Evolutionary conservation across 306 rosid genomes (phyloP).

Genomic region (Astragalus glycyphyllos): DNA sequence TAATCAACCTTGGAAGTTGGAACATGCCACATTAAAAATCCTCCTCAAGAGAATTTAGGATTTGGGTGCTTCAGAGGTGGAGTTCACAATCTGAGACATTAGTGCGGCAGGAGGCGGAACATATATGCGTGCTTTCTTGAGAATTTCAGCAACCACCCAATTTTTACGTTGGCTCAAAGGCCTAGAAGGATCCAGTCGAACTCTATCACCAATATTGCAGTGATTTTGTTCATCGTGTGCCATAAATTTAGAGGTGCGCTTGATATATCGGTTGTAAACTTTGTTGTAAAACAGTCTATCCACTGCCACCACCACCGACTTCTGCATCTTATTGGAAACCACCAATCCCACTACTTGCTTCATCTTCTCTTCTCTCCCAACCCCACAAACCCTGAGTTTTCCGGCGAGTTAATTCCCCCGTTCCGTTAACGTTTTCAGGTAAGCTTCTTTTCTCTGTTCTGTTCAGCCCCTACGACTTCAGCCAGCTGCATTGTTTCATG

Average conservation of each 20-base stretch:
- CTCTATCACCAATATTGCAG: constrained; percentile 85
- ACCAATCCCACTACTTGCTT: constrained; percentile 89
- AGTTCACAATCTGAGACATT: constrained; percentile 16
- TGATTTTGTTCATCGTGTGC: constrained; percentile 77
- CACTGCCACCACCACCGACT: constrained; percentile 93
- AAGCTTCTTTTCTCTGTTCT: too few species aligned
- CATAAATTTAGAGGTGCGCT: constrained; percentile 95
- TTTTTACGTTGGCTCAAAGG: constrained; percentile 85
- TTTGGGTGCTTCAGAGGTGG: constrained; percentile 41
- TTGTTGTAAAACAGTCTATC: constrained; percentile 78
- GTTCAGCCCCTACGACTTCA: too few species aligned
- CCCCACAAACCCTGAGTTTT: too few species aligned
- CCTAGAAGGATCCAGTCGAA: constrained; percentile 72
- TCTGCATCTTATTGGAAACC: constrained; percentile 97
- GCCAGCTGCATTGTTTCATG: too few species aligned
- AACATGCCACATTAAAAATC: constrained; percentile 27
- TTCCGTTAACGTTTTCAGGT: too few species aligned
- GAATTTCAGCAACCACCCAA: constrained; percentile 88
- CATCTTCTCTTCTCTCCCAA: constrained; percentile 48
- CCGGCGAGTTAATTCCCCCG: too few species aligned
- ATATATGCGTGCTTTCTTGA: constrained; percentile 83
- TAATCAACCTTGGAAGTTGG: constrained; percentile 22
- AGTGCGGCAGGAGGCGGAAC: constrained; percentile 60
- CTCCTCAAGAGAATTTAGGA: not conserved
- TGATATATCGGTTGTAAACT: constrained; percentile 76